phyloP scores from a whole-genome alignment of 345 rosid genomes.

The Clarkia xantiana region DNA sequence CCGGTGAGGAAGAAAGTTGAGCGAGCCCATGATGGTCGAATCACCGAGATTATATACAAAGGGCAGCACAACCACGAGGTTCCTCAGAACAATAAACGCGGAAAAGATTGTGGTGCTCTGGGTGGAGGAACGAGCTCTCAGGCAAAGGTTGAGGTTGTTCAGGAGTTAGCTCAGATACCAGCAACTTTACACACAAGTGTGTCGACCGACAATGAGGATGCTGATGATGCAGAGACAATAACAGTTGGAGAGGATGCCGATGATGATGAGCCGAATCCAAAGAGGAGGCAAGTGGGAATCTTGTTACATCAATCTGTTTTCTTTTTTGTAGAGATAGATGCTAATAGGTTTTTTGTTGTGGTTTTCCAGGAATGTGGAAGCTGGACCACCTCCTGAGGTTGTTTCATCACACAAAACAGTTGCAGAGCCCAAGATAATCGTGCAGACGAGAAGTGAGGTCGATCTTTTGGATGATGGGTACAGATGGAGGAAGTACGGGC shows the following conservation, averaged over 20 bases:
- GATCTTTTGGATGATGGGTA: constrained; percentile 97
- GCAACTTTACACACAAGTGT: constrained; percentile 19
- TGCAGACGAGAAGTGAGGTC: constrained; percentile 96
- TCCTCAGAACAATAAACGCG: constrained; percentile 56
- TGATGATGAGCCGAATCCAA: constrained; percentile 49
- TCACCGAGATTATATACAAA: constrained; percentile 86
- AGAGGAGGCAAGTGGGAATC: constrained; percentile 40
- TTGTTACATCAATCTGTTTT: too few relatives aligned
- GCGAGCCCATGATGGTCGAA: constrained; percentile 71
- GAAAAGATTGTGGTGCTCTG: constrained; percentile 30
- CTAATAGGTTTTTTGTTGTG: constrained; percentile 2
- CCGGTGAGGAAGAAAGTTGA: constrained; percentile 91
- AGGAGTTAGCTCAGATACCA: constrained; percentile 26
- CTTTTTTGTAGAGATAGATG: too few relatives aligned
- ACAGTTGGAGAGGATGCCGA: constrained; percentile 26
- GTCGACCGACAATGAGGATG: constrained; percentile 38
- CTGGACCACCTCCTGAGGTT: constrained; percentile 18
- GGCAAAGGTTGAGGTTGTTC: constrained; percentile 24
- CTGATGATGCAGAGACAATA: constrained; percentile 21
- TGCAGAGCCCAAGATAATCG: constrained; percentile 72
- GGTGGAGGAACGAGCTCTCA: constrained; percentile 24
- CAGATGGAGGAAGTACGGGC: constrained; percentile 98
- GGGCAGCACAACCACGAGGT: constrained; percentile 81
- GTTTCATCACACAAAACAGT: constrained; percentile 56
- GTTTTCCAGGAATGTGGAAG: constrained; percentile 34